Evolutionary conservation across 495 filamentous ascomycete species (phyloP).

Genomic region (Aspergillus coremiiformis): DNA sequence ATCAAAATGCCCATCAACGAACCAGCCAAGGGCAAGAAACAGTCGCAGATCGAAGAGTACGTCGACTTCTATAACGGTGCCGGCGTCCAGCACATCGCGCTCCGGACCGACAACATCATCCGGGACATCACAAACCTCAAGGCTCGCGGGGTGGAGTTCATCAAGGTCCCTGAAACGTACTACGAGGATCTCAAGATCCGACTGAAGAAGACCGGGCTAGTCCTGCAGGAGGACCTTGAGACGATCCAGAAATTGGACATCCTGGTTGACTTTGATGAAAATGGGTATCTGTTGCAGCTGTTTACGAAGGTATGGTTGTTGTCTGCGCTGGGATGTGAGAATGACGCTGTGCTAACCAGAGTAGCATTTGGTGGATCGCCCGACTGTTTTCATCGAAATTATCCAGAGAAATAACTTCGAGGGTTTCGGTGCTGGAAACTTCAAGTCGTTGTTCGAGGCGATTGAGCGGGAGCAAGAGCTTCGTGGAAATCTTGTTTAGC

Average conservation of each 20-base stretch:
- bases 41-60: constrained; percentile 89
- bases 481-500: constrained; percentile 64
- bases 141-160: constrained; percentile 79
- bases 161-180: constrained; percentile 73
- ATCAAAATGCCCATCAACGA: constrained; percentile 99
- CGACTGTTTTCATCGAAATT: constrained; percentile 91
- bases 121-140: constrained; percentile 63
- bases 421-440: constrained; percentile 91
- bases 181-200: constrained; percentile 68
- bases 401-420: constrained; percentile 82
- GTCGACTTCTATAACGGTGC: constrained; percentile 78
- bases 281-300: constrained; percentile 74
- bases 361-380: constrained; percentile 79
- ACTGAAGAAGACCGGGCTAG: constrained; percentile 45
- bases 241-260: constrained; percentile 66
- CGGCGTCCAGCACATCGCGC: constrained; percentile 86
- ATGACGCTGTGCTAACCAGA: constrained; percentile 14
- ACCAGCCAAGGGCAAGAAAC: constrained; percentile 76
- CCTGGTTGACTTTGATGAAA: constrained; percentile 86
- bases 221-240: constrained; percentile 68
- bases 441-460: constrained; percentile 87
- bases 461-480: constrained; percentile 83
- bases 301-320: constrained; percentile 62
- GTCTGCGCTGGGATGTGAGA: not conserved
- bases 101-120: constrained; percentile 73